A percentile compares a stretch with the other conserved stretches of the same genome.
Evolutionary conservation across 192 early-diverging fungal species (phyloP).

Genomic region (Allomyces javanicus): DNA sequence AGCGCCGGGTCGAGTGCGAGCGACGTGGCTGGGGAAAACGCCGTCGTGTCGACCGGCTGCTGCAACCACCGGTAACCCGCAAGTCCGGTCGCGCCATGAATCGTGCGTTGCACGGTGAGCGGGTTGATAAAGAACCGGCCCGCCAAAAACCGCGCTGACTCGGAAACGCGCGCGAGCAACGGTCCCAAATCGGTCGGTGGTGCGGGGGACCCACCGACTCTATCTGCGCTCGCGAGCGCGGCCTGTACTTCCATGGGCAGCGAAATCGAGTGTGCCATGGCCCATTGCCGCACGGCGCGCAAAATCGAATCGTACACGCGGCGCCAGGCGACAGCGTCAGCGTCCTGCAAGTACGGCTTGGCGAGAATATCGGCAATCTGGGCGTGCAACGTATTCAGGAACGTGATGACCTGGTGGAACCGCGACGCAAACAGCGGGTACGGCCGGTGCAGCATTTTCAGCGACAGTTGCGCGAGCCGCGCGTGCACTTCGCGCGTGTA

Average conservation of each 20-base stretch:
- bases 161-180: background rate
- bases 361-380: background rate
- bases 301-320: background rate
- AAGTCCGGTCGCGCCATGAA: no score
- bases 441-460: background rate
- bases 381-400: background rate
- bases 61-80: background rate
- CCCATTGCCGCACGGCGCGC: background rate
- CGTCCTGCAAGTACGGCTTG: background rate
- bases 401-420: background rate
- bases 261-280: background rate
- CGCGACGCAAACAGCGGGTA: slow-evolving; percentile 1
- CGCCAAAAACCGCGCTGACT: background rate
- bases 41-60: background rate
- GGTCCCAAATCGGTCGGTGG: background rate
- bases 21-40: background rate
- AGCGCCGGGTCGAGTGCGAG: background rate
- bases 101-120: background rate
- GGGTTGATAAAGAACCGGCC: background rate
- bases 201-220: background rate
- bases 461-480: background rate
- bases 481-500: background rate
- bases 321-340: background rate
- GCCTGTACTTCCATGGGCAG: background rate
- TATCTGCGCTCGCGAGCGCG: background rate